Percentiles rank a stretch among this genome's conserved stretches.
Conservation (phyloP, 73 alveolate species). For the Paramecium octaurelia region DNA sequence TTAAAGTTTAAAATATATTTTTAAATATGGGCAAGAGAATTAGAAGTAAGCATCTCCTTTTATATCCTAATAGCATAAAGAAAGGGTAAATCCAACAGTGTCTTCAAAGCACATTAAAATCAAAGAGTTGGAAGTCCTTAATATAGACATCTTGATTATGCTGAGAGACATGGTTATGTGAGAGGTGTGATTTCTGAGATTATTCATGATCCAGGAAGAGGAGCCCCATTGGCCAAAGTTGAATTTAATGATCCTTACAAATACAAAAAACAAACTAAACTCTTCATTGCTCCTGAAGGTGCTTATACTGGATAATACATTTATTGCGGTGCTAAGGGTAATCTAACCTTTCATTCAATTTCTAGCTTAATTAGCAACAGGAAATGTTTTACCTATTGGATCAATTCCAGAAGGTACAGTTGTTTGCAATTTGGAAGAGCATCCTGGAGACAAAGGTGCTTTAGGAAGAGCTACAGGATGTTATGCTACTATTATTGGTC, state of each 20-base stretch:
- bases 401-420: conserved; percentile 95
- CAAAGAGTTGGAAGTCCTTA: conserved; percentile 62
- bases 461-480: conserved; percentile 95
- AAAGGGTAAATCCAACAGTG: conserved; percentile 65
- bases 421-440: conserved; percentile 89
- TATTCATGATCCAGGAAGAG: conserved; percentile 97
- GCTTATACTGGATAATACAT: conserved; percentile 94
- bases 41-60: not conserved
- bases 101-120: conserved; percentile 55
- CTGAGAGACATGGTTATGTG: conserved; percentile 66
- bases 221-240: conserved; percentile 96
- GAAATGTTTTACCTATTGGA: conserved; percentile 92
- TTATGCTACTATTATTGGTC: conserved; percentile 90
- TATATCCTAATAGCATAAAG: conserved; percentile 32
- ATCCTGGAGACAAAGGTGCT: conserved; percentile 94
- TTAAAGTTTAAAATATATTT: not conserved
- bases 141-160: conserved; percentile 64
- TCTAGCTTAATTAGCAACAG: conserved; percentile 86
- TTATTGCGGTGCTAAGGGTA: conserved; percentile 91
- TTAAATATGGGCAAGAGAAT: conserved; percentile 47
- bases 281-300: conserved; percentile 95
- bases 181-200: conserved; percentile 79
- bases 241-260: conserved; percentile 94
- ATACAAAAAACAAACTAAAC: conserved; percentile 89
- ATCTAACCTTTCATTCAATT: not conserved